A percentile compares a stretch with the other conserved stretches of the same genome.
These are phyloP conservation scores for Ceratocystis papillata DNA, from an alignment of 2,329 filamentous ascomycete genomes.

Conservation along the genomic window DNA sequence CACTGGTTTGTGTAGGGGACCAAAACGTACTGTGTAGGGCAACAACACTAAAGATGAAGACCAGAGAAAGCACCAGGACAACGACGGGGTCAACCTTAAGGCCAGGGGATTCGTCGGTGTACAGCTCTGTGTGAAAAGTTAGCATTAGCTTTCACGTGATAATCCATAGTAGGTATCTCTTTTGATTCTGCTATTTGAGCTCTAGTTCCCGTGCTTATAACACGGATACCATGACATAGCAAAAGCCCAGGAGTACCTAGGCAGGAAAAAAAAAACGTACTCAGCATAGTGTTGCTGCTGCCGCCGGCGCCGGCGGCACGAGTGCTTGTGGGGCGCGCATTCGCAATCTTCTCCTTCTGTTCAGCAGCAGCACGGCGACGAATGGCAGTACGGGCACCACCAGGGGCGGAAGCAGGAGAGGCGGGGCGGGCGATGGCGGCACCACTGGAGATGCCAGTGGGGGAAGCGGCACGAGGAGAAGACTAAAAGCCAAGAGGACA, in stretches of 20 bases:
- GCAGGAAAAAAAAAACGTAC: conserved; percentile 43
- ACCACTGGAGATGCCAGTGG: conserved; percentile 49
- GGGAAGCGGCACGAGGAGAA: conserved; percentile 51
- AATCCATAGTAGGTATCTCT: not conserved
- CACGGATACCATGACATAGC: not conserved
- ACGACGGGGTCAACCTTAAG: conserved; percentile 97
- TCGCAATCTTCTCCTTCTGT: conserved; percentile 93
- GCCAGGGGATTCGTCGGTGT: conserved; percentile 96
- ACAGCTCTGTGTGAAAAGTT: conserved; percentile 51
- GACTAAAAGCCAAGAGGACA: conserved; percentile 34
- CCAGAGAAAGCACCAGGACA: conserved; percentile 87
- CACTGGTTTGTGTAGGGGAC: not conserved
- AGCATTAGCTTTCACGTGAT: not conserved
- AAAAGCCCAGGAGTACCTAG: not conserved
- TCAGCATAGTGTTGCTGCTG: conserved; percentile 96
- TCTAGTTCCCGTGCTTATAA: not conserved
- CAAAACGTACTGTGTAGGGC: conserved; percentile 76
- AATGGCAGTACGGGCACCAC: conserved; percentile 90
- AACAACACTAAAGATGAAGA: conserved; percentile 98
- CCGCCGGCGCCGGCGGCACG: conserved; percentile 88
- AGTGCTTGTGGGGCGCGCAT: conserved; percentile 84
- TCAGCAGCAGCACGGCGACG: conserved; percentile 90
- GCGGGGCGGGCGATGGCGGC: conserved; percentile 64
- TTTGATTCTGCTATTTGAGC: not conserved
- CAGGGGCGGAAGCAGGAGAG: conserved; percentile 70